phyloP scores from a whole-genome alignment of 140 eudicot genomes.

The Anethum foeniculum region DNA sequence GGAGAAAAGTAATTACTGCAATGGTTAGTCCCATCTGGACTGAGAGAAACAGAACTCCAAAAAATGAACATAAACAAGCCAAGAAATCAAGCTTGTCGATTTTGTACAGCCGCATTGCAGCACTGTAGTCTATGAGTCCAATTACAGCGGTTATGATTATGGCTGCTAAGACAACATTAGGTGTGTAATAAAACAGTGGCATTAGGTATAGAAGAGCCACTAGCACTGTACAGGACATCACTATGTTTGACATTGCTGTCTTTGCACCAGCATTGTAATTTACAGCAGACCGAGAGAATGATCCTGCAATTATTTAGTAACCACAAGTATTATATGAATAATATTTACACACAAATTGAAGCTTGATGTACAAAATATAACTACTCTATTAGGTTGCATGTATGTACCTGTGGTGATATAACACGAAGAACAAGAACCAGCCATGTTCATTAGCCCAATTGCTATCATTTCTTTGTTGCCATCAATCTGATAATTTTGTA shows the following conservation, averaged over 20 bases:
- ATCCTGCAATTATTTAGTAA: constrained; percentile 9
- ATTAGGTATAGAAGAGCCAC: constrained; percentile 9
- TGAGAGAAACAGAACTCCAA: constrained; percentile 1
- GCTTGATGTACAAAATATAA: background rate
- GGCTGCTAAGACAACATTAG: constrained; percentile 14
- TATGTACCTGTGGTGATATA: constrained; percentile 52
- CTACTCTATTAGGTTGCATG: background rate
- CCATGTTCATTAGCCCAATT: constrained; percentile 72
- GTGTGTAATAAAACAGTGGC: constrained; percentile 5
- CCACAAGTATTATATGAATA: no score
- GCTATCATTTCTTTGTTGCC: constrained; percentile 93
- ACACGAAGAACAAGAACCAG: constrained; percentile 69
- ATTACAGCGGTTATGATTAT: constrained; percentile 7
- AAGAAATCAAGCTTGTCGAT: constrained; percentile 12
- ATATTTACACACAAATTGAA: background rate
- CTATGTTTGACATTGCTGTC: background rate
- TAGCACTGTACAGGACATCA: constrained; percentile 7
- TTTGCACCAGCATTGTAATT: constrained; percentile 9
- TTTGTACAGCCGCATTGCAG: background rate
- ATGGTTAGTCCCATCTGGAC: background rate
- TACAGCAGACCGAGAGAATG: constrained; percentile 5
- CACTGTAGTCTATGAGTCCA: constrained; percentile 1
- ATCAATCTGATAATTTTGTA: constrained; percentile 65
- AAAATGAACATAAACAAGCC: constrained; percentile 11
- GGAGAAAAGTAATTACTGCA: background rate